Conservation (phyloP, 306 rosid species). For the Psophocarpus tetragonolobus region DNA sequence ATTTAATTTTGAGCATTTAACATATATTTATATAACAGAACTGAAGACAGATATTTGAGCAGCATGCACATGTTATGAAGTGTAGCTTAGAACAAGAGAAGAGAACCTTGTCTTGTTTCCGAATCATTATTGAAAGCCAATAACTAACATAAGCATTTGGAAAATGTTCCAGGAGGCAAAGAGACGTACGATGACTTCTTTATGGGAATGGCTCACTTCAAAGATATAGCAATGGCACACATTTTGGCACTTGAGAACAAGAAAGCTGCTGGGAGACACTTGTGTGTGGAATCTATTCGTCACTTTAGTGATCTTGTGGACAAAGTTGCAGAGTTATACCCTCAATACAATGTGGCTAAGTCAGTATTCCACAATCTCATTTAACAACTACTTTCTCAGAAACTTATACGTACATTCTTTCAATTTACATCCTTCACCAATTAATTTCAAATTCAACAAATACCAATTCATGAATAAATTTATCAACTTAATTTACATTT, state of each 20-base stretch:
- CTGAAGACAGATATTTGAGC: background rate
- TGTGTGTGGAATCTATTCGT: constrained; percentile 77
- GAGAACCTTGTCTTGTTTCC: too few species aligned
- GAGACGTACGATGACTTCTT: constrained; percentile 68
- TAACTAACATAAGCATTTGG: background rate
- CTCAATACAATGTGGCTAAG: constrained; percentile 67
- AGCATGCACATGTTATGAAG: background rate
- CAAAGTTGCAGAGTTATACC: constrained; percentile 74
- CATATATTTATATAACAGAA: background rate
- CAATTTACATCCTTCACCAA: background rate
- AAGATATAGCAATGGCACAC: constrained; percentile 85
- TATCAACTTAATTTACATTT: too few species aligned
- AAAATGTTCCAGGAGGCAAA: constrained; percentile 35
- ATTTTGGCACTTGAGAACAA: constrained; percentile 79
- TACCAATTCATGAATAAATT: too few species aligned
- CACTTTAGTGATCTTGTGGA: constrained; percentile 73
- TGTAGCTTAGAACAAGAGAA: background rate
- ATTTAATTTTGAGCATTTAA: background rate
- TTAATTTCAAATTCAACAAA: background rate
- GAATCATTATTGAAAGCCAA: background rate
- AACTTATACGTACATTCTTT: too few species aligned
- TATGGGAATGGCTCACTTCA: constrained; percentile 83
- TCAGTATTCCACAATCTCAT: constrained; percentile 29
- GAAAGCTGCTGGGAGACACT: constrained; percentile 71
- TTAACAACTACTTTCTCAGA: background rate